Evolutionary conservation across 2,329 filamentous ascomycete genomes (phyloP), one percentile per base, ranked within the genome.

Genomic region (Penicillium palitans): DNA sequence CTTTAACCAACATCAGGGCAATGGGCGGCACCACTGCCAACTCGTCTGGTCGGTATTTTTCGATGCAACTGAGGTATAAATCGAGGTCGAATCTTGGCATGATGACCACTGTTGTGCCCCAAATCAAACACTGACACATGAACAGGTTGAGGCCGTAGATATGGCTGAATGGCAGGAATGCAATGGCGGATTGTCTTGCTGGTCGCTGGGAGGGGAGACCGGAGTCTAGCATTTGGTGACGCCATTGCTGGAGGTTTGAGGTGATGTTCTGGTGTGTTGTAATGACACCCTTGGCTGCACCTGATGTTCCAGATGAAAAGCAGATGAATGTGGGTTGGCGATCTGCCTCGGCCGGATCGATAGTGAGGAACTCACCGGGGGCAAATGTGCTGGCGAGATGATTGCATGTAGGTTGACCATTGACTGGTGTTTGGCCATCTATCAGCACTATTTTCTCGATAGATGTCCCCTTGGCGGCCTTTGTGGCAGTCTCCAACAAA

Each of bases 241-340:
- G 59, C 61, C 61, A 66, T 62, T 66, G 64, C 41, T 66, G 64
- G 13, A 64, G 24, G 44, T 66, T 66, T 24, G 63, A 56, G 15
- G 60, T 57, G 10, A 66, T 52, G 29, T 66, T 66, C n/a, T 60
- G 59, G 25, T 66, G 64, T 4, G 64, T 66, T 17, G 61, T 65
- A 8, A 66, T 42, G 12, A 66, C 64, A 19, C 64, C 64, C 44
- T 66, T 66, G 6, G 64, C 57, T 29, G 64, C 63, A 4, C 64
- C 64, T 9, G 64, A 65, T 6, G 64, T 66, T 13, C 64, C 64
- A 5, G 64, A 66, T 6, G 64, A 66, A 31, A 66, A 66, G 58
- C 64, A 66, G 41, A 66, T 59, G 25, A 66, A 66, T 4, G 53
- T 52, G 2, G 62, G 50, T 44, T 59, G 64, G n/a, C 37, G 29